Base-by-base conservation (phyloP, 768 basidiomycete genomes). In the Brasilioporus rufonigricans region DNA sequence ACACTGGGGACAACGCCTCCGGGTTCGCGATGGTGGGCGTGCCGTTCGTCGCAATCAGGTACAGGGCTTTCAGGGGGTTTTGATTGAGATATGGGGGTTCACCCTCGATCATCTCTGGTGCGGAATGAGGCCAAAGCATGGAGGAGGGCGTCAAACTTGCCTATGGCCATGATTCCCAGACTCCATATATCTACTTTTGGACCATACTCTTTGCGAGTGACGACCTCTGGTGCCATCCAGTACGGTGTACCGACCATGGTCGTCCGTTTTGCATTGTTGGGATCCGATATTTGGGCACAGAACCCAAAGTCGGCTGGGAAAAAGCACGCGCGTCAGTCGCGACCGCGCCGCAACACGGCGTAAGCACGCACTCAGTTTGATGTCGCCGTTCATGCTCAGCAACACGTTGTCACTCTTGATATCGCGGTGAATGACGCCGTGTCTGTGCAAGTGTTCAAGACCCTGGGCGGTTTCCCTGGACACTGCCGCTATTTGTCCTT, bases 211-310 rank as follows among this genome's bases (percentile, higher is more conserved):
- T 97, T 97, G 51, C 94, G 85, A 24, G 94, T 98, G 60, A 97
- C 95, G 45, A 98, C 95, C 70, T 98, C 95, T 0, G 95, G 95
- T 0, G 95, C 95, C 95, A 98, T 97, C 95, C 95, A 98, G 70
- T 98, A 98, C 1, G 95, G 95, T 1, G 95, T 97, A 3, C 95
- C 95, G 47, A 98, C 94, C 95, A 98, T 98, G 33, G 95, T 97
- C 33, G 94, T 96, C 26, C 95, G 86, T 74, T 97, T 97, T 4
- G 93, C 85, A 59, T 89, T 85, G 10, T 85, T 85, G n/a, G 83
- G 80, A 62, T 93, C 91, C 21, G 93, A 93, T 52, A 97, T 91
- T 73, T 97, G 94, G 4, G 95, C 95, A 59, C 94, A 97, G 79
- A 97, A 98, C n/a, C 95, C 95, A 73, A 98, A 97, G 74, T 97